Evolutionary conservation across 2,329 filamentous ascomycete species (phyloP), one percentile per base, ranked within the genome.

Genomic region (Cordyceps militaris): DNA sequence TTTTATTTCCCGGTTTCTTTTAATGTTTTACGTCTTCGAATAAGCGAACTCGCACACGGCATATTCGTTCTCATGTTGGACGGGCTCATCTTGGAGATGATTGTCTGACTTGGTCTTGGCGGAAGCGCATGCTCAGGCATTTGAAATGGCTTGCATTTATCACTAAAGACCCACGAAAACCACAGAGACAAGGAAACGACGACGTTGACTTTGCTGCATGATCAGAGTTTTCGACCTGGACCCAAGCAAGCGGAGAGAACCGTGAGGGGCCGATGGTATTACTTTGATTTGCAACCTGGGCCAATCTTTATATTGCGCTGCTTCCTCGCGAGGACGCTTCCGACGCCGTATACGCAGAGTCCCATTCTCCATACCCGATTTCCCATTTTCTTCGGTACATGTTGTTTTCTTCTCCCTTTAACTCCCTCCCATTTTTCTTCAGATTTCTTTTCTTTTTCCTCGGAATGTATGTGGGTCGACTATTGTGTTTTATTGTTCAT

Each of bases 1-100:
- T 52, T 60, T 56, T 42, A 57, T 63, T 61, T 59, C 55, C 56
- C 32, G 30, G 28, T 59, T 63, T 57, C 61, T 23, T 51, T 50
- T 51, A 28, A 49, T 51, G 46, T 42, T 49, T 57, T 21, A 43
- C 44, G 56, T 46, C 50, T 50, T 59, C 36, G 43, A 43, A 48
- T 54, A 55, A 55, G 58, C 42, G 54, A 32, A 51, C 53, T 57
- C 46, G 46, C 46, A 51, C 49, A 54, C 49, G 42, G 32, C 36
- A 57, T 26, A 42, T 50, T 44, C 24, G n/a, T 51, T 26, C 7
- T 46, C 43, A 42, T 21, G 24, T 32, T 28, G 26, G 43, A 56
- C 16, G 13, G 24, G 43, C 53, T 38, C 34, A 34, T 43, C 44
- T 32, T 42, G 53, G 44, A 56, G 23, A 13, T 23, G 7, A 14